These are phyloP conservation scores for Plasmodium sp. DNA, from an alignment of 169 alveolate species.

Conservation along the genomic window DNA sequence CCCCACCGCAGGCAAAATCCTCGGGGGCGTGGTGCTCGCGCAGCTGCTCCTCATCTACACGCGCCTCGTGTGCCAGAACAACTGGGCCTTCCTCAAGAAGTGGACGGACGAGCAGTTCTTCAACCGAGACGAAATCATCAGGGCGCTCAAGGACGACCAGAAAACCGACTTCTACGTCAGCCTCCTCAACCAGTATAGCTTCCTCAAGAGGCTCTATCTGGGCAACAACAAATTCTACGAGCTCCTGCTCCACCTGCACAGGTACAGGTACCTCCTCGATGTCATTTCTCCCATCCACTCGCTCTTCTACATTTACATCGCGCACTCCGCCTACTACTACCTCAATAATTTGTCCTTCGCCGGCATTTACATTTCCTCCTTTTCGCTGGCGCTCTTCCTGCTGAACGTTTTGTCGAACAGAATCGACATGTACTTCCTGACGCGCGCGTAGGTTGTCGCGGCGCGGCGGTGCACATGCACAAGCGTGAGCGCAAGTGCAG, in stretches of 20 bases:
- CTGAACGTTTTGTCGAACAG: conserved; percentile 43
- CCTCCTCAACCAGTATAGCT: conserved; percentile 43
- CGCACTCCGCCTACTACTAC: conserved; percentile 68
- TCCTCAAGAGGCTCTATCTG: conserved; percentile 48
- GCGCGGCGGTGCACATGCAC: not conserved
- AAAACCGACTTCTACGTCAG: conserved; percentile 69
- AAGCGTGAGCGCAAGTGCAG: too few relatives aligned
- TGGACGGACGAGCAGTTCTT: conserved; percentile 76
- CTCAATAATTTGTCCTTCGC: conserved; percentile 55
- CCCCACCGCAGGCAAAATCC: conserved; percentile 33
- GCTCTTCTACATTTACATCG: conserved; percentile 67
- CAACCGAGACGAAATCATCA: conserved; percentile 40
- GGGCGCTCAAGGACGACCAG: conserved; percentile 20
- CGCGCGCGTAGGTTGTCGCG: not conserved
- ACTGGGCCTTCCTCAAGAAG: conserved; percentile 35
- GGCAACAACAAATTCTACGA: conserved; percentile 73
- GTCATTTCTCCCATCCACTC: conserved; percentile 45
- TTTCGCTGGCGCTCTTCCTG: conserved; percentile 35
- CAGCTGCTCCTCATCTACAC: conserved; percentile 59
- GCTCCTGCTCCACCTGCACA: conserved; percentile 34
- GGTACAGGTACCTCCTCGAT: conserved; percentile 62
- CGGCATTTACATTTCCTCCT: conserved; percentile 69
- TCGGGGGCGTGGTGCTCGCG: conserved; percentile 19
- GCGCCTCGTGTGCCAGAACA: conserved; percentile 46
- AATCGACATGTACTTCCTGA: conserved; percentile 60